Evolutionary conservation across 1,139 yeast genomes (phyloP).

Genomic region (Pichia sp.): DNA sequence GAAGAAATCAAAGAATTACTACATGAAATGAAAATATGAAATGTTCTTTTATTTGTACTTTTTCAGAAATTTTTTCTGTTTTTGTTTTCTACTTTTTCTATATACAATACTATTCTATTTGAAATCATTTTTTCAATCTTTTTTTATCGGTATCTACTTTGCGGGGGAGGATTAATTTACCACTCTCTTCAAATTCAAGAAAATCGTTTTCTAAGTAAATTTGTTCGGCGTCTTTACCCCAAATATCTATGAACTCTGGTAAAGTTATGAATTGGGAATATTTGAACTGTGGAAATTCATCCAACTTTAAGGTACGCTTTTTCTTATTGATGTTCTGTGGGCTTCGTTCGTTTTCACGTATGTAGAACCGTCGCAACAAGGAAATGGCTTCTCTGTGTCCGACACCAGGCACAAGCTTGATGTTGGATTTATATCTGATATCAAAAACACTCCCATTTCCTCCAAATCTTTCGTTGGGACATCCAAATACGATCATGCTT

Average conservation of each 20-base stretch:
- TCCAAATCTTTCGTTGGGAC: conserved; percentile 93
- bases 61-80: neutral
- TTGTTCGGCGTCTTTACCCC: conserved; percentile 42
- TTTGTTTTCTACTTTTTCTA: neutral
- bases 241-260: conserved; percentile 44
- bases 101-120: neutral
- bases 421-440: conserved; percentile 47
- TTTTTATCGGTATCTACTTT: neutral
- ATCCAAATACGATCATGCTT: conserved; percentile 74
- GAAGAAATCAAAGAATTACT: conserved; percentile 20
- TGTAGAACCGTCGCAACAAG: conserved; percentile 74
- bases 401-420: conserved; percentile 60
- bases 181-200: conserved; percentile 24
- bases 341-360: conserved; percentile 78
- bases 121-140: conserved; percentile 3
- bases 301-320: conserved; percentile 64
- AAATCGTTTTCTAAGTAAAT: conserved; percentile 31
- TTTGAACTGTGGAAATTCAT: conserved; percentile 56
- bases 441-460: conserved; percentile 87
- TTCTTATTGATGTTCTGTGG: conserved; percentile 77
- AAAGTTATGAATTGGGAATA: conserved; percentile 45
- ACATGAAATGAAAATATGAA: neutral
- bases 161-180: conserved; percentile 14
- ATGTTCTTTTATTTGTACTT: neutral
- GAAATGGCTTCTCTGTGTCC: conserved; percentile 78